A percentile compares a stretch with the other conserved stretches of the same genome.
Evolutionary conservation across 2,329 filamentous ascomycete species (phyloP).

Genomic region (Ophiostoma sp.): DNA sequence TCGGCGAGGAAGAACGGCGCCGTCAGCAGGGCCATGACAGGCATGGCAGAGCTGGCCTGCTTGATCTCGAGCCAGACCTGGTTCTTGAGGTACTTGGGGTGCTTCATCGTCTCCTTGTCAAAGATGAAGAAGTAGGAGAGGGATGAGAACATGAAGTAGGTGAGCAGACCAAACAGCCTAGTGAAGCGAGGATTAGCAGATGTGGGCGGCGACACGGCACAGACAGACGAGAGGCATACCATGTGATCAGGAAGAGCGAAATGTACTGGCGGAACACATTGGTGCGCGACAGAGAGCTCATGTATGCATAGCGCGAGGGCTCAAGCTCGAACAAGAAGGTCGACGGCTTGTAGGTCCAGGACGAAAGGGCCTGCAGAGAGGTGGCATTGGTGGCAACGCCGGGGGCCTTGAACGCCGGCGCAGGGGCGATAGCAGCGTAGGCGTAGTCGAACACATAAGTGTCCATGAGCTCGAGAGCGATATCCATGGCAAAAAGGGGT

Average conservation of each 20-base stretch:
- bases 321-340: slow-evolving; percentile 63
- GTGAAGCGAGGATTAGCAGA: slow-evolving; percentile 11
- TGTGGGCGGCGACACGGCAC: background rate
- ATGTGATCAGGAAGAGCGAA: slow-evolving; percentile 77
- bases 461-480: slow-evolving; percentile 81
- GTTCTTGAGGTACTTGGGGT: slow-evolving; percentile 93
- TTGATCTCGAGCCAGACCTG: slow-evolving; percentile 81
- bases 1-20: slow-evolving; percentile 76
- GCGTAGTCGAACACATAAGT: slow-evolving; percentile 73
- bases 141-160: slow-evolving; percentile 80
- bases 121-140: slow-evolving; percentile 86
- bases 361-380: slow-evolving; percentile 52
- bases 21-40: slow-evolving; percentile 76
- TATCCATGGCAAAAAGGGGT: slow-evolving; percentile 60
- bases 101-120: slow-evolving; percentile 80
- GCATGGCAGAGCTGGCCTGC: slow-evolving; percentile 71
- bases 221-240: slow-evolving; percentile 46
- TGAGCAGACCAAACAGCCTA: slow-evolving; percentile 76
- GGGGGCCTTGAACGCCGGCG: slow-evolving; percentile 44
- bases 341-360: slow-evolving; percentile 67
- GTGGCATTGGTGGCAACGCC: slow-evolving; percentile 50
- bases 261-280: slow-evolving; percentile 68
- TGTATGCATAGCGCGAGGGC: slow-evolving; percentile 70
- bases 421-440: slow-evolving; percentile 66
- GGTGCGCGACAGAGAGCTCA: slow-evolving; percentile 71